A percentile compares a stretch with the other conserved stretches of the same genome.
phyloP scores from a whole-genome alignment of 352 stramenopile species.

The Phytophthora litchii region DNA sequence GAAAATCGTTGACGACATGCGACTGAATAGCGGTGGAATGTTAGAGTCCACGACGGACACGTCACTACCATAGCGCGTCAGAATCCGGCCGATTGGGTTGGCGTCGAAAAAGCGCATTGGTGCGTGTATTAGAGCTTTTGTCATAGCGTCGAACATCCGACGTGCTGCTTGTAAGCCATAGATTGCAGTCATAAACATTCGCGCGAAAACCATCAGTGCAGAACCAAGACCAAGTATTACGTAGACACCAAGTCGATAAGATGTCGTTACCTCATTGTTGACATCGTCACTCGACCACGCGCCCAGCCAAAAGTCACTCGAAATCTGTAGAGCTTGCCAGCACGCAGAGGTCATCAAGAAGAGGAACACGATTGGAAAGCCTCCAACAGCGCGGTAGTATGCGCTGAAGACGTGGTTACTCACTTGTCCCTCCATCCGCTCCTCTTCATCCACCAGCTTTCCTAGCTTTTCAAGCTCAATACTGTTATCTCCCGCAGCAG shows the following conservation, averaged over 20 bases:
- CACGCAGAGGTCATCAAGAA: slow-evolving; percentile 62
- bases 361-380: slow-evolving; percentile 37
- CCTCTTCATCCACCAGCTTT: slow-evolving; percentile 39
- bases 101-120: slow-evolving; percentile 94
- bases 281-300: slow-evolving; percentile 81
- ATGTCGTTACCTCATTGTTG: slow-evolving; percentile 12
- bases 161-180: slow-evolving; percentile 52
- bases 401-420: slow-evolving; percentile 41
- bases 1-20: slow-evolving; percentile 72
- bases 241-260: slow-evolving; percentile 54
- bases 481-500: slow-evolving; percentile 1
- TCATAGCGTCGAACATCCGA: slow-evolving; percentile 90
- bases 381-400: slow-evolving; percentile 51
- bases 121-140: slow-evolving; percentile 82
- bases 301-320: slow-evolving; percentile 90
- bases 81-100: slow-evolving; percentile 89
- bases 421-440: slow-evolving; percentile 36
- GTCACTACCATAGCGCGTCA: slow-evolving; percentile 92
- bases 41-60: slow-evolving; percentile 92
- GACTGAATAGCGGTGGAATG: slow-evolving; percentile 49
- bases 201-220: slow-evolving; percentile 48
- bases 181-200: slow-evolving; percentile 47
- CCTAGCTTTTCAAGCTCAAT: slow-evolving; percentile 21
- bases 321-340: slow-evolving; percentile 81
- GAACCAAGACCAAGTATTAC: slow-evolving; percentile 40